Evolutionary conservation across 1,284 basidiomycete genomes (phyloP), one percentile per base, ranked within the genome.

Genomic region (Microbotryomycetes sp.): DNA sequence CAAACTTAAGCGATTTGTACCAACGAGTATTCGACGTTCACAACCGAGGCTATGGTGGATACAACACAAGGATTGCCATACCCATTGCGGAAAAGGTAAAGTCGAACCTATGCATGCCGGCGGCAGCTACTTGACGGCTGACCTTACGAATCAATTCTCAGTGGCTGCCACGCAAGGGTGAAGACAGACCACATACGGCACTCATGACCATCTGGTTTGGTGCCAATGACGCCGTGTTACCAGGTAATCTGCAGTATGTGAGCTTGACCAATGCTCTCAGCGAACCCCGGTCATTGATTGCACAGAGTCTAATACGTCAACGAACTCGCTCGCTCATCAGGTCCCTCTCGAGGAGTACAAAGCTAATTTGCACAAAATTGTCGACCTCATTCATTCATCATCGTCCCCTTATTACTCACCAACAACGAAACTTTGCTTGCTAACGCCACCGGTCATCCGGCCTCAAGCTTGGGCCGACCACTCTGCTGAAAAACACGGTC

Each of bases 301-400:
- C 36, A 42, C n/a, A n/a, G n/a, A n/a, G n/a, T n/a, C n/a, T n/a
- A n/a, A n/a, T n/a, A n/a, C n/a, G n/a, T 42, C 36, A 9, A 42
- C 36, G 19, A 42, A 42, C 19, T 12, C n/a, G 47, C 15, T 49
- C 47, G 15, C 47, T 49, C 47, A 26, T 49, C 50, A 52, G 50
- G 26, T 52, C n/a, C 85, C 89, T 1, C 77, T 89, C 29, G 76
- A 79, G 26, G 78, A 79, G 45, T 93, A 83, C 80, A 80, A 77
- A 49, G 71, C 76, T 59, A 91, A 92, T 74, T 77, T 93, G 36
- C 36, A 42, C 9, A 19, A 29, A 2, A 58, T 65, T 36, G 22
- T 56, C 47, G 28, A 45, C 16, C 60, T 62, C 47, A 14, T 62
- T 16, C 50, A 28, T 3, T 31, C 50, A 12, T 56, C 59, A 4